Conservation (phyloP, 495 filamentous ascomycete species). For the Neurospora sp. region DNA sequence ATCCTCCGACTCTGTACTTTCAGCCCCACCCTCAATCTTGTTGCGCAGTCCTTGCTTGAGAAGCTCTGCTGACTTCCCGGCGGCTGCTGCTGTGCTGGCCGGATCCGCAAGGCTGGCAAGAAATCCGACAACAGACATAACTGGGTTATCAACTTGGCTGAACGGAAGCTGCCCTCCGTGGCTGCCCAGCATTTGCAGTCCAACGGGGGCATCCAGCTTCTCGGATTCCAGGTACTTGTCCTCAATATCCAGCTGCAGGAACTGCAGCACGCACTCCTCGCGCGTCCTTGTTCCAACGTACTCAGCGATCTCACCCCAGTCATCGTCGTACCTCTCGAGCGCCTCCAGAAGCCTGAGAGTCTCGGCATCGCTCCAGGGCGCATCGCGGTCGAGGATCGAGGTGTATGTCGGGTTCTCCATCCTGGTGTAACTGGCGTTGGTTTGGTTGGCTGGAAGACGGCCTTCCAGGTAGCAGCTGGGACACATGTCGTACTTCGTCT, state of each 20-base stretch:
- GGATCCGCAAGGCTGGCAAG: slow-evolving; percentile 82
- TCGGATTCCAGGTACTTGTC: slow-evolving; percentile 80
- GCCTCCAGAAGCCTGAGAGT: slow-evolving; percentile 77
- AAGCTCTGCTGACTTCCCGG: slow-evolving; percentile 72
- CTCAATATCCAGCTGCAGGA: slow-evolving; percentile 84
- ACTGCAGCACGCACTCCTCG: slow-evolving; percentile 94
- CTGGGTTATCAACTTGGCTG: slow-evolving; percentile 82
- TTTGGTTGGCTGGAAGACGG: slow-evolving; percentile 64
- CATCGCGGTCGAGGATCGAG: slow-evolving; percentile 63
- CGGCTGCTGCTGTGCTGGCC: slow-evolving; percentile 76
- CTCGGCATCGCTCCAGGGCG: slow-evolving; percentile 85
- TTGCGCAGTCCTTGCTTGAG: slow-evolving; percentile 66
- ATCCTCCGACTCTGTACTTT: slow-evolving; percentile 23
- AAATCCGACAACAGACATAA: slow-evolving; percentile 90
- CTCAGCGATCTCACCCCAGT: slow-evolving; percentile 87
- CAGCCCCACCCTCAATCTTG: slow-evolving; percentile 59
- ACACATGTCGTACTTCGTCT: slow-evolving; percentile 75
- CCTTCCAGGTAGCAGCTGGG: slow-evolving; percentile 80
- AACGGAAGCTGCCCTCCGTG: slow-evolving; percentile 72
- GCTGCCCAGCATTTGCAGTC: slow-evolving; percentile 50
- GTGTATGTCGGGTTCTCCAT: slow-evolving; percentile 78
- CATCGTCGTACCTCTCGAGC: slow-evolving; percentile 82
- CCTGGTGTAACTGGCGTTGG: slow-evolving; percentile 66
- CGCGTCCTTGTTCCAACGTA: slow-evolving; percentile 85
- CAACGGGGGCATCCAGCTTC: slow-evolving; percentile 45